These are phyloP conservation scores for Suhomyces yuchorum DNA, from an alignment of 1,139 yeast genomes.

Conservation along the genomic window DNA sequence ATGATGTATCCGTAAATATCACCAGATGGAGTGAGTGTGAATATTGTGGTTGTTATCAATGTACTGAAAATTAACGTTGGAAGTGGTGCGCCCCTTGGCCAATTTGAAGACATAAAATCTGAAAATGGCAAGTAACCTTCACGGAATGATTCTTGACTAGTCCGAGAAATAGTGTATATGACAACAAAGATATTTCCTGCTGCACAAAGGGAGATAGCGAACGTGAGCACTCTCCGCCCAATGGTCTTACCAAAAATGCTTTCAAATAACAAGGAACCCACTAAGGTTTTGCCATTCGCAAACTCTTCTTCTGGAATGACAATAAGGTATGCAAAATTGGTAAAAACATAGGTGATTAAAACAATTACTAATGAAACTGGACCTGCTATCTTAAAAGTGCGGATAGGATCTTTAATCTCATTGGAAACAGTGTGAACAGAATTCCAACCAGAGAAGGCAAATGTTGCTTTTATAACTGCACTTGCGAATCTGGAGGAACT, in stretches of 20 bases:
- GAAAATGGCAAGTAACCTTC: conserved; percentile 65
- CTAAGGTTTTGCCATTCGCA: conserved; percentile 54
- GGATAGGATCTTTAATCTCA: conserved; percentile 59
- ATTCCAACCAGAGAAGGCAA: conserved; percentile 67
- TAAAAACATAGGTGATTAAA: conserved; percentile 52
- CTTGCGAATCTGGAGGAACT: conserved; percentile 51
- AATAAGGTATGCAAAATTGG: conserved; percentile 58
- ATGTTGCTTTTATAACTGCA: conserved; percentile 60
- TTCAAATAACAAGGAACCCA: conserved; percentile 60
- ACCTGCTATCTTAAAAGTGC: conserved; percentile 63
- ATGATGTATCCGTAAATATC: conserved; percentile 78
- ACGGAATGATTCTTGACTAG: conserved; percentile 64
- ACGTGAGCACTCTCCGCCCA: conserved; percentile 56
- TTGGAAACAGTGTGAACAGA: conserved; percentile 62
- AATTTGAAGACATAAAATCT: conserved; percentile 53
- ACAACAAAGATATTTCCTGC: conserved; percentile 68
- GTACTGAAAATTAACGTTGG: conserved; percentile 46
- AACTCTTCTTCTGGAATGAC: conserved; percentile 58
- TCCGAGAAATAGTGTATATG: conserved; percentile 58
- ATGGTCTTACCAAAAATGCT: conserved; percentile 53
- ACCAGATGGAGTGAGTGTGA: conserved; percentile 70
- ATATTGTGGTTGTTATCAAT: conserved; percentile 38
- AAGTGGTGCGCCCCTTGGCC: conserved; percentile 60
- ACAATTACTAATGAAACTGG: conserved; percentile 54
- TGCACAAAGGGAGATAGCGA: conserved; percentile 60